Conservation (phyloP, 2,329 filamentous ascomycete species). For the Stemphylium beticola region DNA sequence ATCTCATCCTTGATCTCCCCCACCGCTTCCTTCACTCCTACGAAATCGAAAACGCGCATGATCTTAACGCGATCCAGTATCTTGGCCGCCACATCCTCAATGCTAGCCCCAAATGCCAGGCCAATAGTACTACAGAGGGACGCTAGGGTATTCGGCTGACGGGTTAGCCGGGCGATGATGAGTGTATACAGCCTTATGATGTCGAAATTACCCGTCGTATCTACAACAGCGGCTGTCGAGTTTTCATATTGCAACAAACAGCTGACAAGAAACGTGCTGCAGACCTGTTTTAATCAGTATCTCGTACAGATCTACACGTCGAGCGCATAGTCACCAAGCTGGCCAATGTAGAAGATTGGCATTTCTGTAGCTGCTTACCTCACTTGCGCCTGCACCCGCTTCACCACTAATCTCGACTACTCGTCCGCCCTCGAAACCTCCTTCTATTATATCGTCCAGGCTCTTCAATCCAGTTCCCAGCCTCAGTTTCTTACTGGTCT, state of each 20-base stretch:
- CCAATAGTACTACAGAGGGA: neutral
- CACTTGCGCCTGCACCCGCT: slow-evolving; percentile 24
- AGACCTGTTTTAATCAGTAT: slow-evolving; percentile 5
- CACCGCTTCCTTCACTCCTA: slow-evolving; percentile 55
- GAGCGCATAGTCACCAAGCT: neutral
- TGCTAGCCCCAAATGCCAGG: neutral
- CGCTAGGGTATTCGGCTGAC: slow-evolving; percentile 1
- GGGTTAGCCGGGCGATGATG: slow-evolving; percentile 31
- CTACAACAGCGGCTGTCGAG: slow-evolving; percentile 52
- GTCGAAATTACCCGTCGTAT: slow-evolving; percentile 56
- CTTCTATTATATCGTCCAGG: slow-evolving; percentile 47
- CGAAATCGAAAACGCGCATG: slow-evolving; percentile 59
- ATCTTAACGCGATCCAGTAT: slow-evolving; percentile 55
- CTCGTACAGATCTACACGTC: neutral
- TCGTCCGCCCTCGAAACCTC: slow-evolving; percentile 46
- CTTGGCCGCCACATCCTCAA: slow-evolving; percentile 41
- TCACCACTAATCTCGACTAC: slow-evolving; percentile 48
- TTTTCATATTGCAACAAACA: slow-evolving; percentile 43
- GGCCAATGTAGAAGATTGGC: neutral
- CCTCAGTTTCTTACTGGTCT: neutral
- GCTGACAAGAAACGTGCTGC: slow-evolving; percentile 45
- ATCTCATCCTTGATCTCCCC: slow-evolving; percentile 52
- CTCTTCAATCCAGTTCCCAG: slow-evolving; percentile 33
- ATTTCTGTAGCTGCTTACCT: slow-evolving; percentile 25
- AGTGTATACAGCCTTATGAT: slow-evolving; percentile 48